These are phyloP conservation scores for Epichloe uncinata DNA, from an alignment of 2,329 filamentous ascomycete species.

Conservation along the genomic window DNA sequence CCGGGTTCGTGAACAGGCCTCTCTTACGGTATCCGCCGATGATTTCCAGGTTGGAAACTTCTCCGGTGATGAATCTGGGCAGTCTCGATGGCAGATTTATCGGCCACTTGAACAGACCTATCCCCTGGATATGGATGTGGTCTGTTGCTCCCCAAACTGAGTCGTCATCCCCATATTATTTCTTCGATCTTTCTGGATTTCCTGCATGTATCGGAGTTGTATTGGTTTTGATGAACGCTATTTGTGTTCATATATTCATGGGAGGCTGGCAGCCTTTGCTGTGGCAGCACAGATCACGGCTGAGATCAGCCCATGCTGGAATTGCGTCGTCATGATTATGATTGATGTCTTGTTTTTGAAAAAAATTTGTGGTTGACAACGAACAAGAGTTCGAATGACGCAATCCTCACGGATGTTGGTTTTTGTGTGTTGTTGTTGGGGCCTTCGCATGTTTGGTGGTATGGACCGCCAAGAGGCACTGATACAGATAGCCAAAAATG, in stretches of 20 bases:
- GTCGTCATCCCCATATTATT: background rate
- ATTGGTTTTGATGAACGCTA: background rate
- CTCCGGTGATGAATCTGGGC: slow-evolving; percentile 14
- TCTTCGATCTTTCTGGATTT: slow-evolving; percentile 3
- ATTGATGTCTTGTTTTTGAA: background rate
- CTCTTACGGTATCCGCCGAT: slow-evolving; percentile 14
- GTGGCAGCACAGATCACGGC: background rate
- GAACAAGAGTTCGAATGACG: background rate
- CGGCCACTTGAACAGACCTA: slow-evolving; percentile 22
- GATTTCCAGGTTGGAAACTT: slow-evolving; percentile 17
- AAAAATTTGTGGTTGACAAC: background rate
- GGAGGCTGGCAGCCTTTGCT: background rate
- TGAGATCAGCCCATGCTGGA: background rate
- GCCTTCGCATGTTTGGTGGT: background rate
- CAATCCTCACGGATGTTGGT: slow-evolving; percentile 4
- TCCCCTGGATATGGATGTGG: slow-evolving; percentile 24
- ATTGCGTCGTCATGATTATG: background rate
- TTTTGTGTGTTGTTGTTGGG: slow-evolving; percentile 1
- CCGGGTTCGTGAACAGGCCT: slow-evolving; percentile 20
- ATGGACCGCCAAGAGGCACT: background rate
- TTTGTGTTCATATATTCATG: background rate
- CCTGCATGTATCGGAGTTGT: slow-evolving; percentile 11
- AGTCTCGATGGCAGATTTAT: slow-evolving; percentile 22
- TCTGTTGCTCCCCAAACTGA: slow-evolving; percentile 18
- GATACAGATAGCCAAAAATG: background rate